These are phyloP conservation scores for Phytophthora foliorum DNA, from an alignment of 352 stramenopile genomes.

Conservation along the genomic window DNA sequence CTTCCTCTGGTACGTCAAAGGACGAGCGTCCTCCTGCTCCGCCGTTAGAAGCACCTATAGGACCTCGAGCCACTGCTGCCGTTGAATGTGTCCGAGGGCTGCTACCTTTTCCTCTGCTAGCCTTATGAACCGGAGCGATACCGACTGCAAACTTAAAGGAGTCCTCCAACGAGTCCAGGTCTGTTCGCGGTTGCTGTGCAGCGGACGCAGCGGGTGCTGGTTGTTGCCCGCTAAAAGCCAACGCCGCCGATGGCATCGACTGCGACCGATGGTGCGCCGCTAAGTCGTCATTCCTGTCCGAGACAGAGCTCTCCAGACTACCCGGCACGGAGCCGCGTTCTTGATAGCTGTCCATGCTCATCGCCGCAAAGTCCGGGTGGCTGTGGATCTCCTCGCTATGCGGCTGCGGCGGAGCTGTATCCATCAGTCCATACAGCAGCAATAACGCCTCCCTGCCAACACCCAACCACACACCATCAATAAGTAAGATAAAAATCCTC, in stretches of 20 bases:
- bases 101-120: constrained; percentile 31
- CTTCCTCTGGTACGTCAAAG: constrained; percentile 86
- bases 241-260: constrained; percentile 31
- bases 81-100: constrained; percentile 25
- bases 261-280: constrained; percentile 33
- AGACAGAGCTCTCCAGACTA: constrained; percentile 26
- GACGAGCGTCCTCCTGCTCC: constrained; percentile 34
- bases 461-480: background rate
- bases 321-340: constrained; percentile 6
- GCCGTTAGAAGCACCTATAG: background rate
- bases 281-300: constrained; percentile 7
- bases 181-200: constrained; percentile 28
- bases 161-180: constrained; percentile 74
- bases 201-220: background rate
- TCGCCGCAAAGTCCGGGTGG: constrained; percentile 18
- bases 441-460: constrained; percentile 65
- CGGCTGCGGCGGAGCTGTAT: constrained; percentile 39
- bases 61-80: constrained; percentile 4
- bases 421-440: constrained; percentile 77
- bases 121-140: constrained; percentile 56
- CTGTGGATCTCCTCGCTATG: constrained; percentile 12
- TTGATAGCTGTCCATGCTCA: constrained; percentile 18
- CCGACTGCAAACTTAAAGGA: constrained; percentile 85
- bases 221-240: constrained; percentile 22
- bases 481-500: background rate